Percentiles rank a stretch among this genome's conserved stretches.
Conservation (phyloP, 176 grass and related monocot genomes). For the Avena insularis region DNA sequence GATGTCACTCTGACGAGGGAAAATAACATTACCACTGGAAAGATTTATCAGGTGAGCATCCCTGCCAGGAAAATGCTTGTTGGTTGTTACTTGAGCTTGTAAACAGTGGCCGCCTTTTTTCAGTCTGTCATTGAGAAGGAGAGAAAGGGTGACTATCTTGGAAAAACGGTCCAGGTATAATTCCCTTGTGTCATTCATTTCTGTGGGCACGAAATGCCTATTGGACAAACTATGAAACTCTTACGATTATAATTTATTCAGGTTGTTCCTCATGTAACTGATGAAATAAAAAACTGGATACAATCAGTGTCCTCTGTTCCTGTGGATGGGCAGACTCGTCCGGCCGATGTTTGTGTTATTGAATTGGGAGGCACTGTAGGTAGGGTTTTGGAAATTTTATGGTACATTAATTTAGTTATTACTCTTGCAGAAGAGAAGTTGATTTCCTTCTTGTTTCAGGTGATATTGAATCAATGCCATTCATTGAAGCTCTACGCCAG, state of each 20-base stretch:
- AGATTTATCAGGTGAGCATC: slow-evolving; percentile 87
- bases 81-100: slow-evolving; percentile 31
- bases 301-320: slow-evolving; percentile 85
- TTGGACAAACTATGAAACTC: slow-evolving; percentile 23
- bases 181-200: slow-evolving; percentile 1
- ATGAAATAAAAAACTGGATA: slow-evolving; percentile 98
- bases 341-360: slow-evolving; percentile 94
- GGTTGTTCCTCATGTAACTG: slow-evolving; percentile 96
- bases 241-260: slow-evolving; percentile 42
- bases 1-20: slow-evolving; percentile 88
- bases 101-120: slow-evolving; percentile 33
- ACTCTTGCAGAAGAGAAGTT: slow-evolving; percentile 7
- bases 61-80: not conserved
- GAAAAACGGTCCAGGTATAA: slow-evolving; percentile 89
- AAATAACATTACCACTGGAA: slow-evolving; percentile 97
- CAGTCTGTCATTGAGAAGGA: slow-evolving; percentile 99
- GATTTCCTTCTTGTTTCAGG: slow-evolving; percentile 58
- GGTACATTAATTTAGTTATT: not conserved
- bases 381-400: slow-evolving; percentile 45
- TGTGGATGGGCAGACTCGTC: slow-evolving; percentile 75
- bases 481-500: slow-evolving; percentile 97
- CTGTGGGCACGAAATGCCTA: not conserved
- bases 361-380: slow-evolving; percentile 98
- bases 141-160: slow-evolving; percentile 91
- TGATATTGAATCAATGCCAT: slow-evolving; percentile 99